Evolutionary conservation across 192 early-diverging fungal genomes (phyloP).

Genomic region (Podila clonocystis): DNA sequence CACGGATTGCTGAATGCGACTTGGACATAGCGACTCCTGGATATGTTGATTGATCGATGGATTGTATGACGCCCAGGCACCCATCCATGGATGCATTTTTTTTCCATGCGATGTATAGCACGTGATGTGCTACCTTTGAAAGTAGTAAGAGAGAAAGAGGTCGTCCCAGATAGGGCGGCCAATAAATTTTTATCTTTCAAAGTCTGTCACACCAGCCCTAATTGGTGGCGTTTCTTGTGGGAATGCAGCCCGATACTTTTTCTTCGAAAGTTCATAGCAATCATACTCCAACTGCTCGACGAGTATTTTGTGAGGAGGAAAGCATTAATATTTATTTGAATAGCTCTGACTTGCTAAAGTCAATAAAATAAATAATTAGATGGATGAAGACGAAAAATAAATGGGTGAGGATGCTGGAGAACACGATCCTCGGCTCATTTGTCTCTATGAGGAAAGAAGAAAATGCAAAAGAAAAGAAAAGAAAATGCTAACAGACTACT

Average conservation of each 20-base stretch:
- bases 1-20: too few species aligned
- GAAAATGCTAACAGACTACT: too few species aligned
- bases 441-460: background rate
- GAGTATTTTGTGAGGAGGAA: background rate
- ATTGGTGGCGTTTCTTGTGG: background rate
- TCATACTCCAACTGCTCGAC: too few species aligned
- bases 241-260: too few species aligned
- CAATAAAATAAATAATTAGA: background rate
- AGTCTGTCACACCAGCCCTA: background rate
- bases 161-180: background rate
- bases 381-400: background rate
- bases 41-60: constrained; percentile 35
- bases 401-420: background rate
- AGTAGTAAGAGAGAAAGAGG: constrained; percentile 1
- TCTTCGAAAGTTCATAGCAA: too few species aligned
- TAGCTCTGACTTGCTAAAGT: background rate
- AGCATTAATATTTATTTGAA: background rate
- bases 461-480: background rate
- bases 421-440: too few species aligned
- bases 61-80: background rate
- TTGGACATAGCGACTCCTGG: background rate
- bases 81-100: constrained; percentile 3
- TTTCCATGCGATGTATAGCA: background rate
- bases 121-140: constrained; percentile 3
- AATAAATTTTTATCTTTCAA: background rate